Base-by-base conservation (phyloP, 129 eudicot species). In the Kitagawia praeruptora region DNA sequence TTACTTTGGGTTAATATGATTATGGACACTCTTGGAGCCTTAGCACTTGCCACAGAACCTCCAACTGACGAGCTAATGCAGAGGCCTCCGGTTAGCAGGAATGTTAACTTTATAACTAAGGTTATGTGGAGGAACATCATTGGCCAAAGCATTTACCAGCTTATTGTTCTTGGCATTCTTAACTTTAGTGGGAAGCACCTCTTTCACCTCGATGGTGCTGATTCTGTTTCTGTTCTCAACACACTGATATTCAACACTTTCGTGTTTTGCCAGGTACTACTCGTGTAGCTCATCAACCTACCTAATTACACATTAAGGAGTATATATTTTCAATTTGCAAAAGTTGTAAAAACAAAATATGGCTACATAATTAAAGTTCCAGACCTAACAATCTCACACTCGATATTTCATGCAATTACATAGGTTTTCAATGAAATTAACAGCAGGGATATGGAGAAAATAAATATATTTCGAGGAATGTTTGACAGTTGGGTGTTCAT, bases 1-100 rank as follows among this genome's bases (percentile, higher is more conserved):
- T 83, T 92, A 83, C 93, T 92, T 40, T 92, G 97, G 97, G 97
- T 92, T 64, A 92, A 92, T 86, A 90, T 92, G 96, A 92, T 92
- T 14, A 92, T 92, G 97, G 98, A 93, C 85, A 93, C 96, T 42
- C 89, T 93, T 34, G 98, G 98, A 38, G 98, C 98, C 37, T 82
- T 93, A 81, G 98, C 98, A 58, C 91, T 93, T 49, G 98, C 98
- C 23, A 93, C 98, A 42, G 98, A 93, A 79, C 98, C 98, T 13
- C 98, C 98, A 56, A 88, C 87, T 41, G 98, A 93, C 27, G 92
- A 89, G 64, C 83, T 93, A 41, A 93, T 93, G 98, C 82, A 87
- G 74, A 85, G 87, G 51, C 93, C 93, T 0, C 98, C 98, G 2
- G 84, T 90, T 38, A 91, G 96, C 47, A 83, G 96, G 51, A 87